Base-by-base conservation (phyloP, 306 rosid species). In the Citrullus colocynthis region DNA sequence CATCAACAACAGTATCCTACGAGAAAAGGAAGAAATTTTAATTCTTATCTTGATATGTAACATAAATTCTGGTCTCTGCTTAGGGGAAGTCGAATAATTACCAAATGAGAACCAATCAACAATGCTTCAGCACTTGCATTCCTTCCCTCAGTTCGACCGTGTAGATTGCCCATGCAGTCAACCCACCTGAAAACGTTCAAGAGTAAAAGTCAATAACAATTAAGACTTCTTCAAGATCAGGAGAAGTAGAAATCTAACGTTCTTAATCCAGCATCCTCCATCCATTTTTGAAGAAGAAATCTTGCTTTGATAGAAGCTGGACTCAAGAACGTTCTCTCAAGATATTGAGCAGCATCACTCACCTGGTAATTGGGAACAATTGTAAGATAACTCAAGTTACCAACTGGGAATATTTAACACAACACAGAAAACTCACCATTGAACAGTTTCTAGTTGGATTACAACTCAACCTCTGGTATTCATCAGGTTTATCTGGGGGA, bases 201-300 rank as follows among this genome's bases (percentile, higher is more conserved):
- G 60, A 78, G 18, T 80, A 83, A 88, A 61, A 89, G 90, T 59
- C 44, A 80, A 80, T 42, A 73, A 21, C 63, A 30, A 59, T 78
- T 52, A 58, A 28, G 66, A 78, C 28, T 28, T 24, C 73, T 45
- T 16, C 75, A 60, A 79, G 32, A 66, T 13, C 52, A 65, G 84
- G 51, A 58, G 81, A 82, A 62, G 80, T 71, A 83, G 87, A 87
- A 83, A 79, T 81, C 97, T 87, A 64, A 95, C 98, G 96, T 95
- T 90, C 89, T 88, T 91, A 95, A 90, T 73, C 96, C 97, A 69
- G 97, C 95, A 82, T 92, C 98, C 79, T 86, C 98, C 98, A 95
- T 95, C 98, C 98, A 95, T 81, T 73, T 81, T 11, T 77, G 87
- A 77, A 90, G 85, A 75, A 89, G 63, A 78, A 83, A 76, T 36